phyloP scores from a whole-genome alignment of 768 basidiomycete genomes.

The Rhodosporidiobolus odoratus region DNA sequence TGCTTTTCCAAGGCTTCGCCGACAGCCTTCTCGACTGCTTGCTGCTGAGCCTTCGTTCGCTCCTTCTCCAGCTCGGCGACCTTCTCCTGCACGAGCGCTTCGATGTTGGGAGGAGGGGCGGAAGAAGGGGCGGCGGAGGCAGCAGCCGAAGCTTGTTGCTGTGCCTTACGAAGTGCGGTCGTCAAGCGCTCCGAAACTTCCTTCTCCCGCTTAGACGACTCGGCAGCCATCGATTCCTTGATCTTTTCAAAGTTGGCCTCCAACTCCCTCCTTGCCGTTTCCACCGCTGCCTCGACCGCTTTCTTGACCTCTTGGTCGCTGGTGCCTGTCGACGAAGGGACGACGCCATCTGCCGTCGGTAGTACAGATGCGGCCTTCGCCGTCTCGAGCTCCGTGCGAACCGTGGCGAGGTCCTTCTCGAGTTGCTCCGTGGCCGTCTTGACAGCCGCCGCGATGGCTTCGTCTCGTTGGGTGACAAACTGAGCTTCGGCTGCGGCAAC shows the following conservation, averaged over 20 bases:
- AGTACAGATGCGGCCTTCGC: neutral
- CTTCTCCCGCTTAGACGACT: slow-evolving; percentile 49
- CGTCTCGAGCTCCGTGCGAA: slow-evolving; percentile 20
- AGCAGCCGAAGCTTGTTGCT: slow-evolving; percentile 22
- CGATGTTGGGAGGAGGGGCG: slow-evolving; percentile 30
- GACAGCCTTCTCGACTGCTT: slow-evolving; percentile 44
- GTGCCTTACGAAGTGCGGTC: slow-evolving; percentile 31
- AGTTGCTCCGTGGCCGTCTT: slow-evolving; percentile 40
- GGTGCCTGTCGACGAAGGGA: slow-evolving; percentile 40
- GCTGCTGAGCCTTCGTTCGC: slow-evolving; percentile 22
- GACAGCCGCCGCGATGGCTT: slow-evolving; percentile 36
- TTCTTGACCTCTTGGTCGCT: slow-evolving; percentile 44
- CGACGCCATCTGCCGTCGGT: neutral
- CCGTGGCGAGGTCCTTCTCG: slow-evolving; percentile 20
- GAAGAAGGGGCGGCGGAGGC: neutral
- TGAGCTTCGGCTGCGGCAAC: slow-evolving; percentile 28
- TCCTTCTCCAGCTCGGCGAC: slow-evolving; percentile 53
- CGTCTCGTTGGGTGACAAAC: slow-evolving; percentile 33
- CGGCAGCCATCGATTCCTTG: slow-evolving; percentile 44
- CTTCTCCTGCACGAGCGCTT: slow-evolving; percentile 55
- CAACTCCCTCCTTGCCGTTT: slow-evolving; percentile 43
- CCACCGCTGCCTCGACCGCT: slow-evolving; percentile 45
- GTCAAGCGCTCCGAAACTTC: slow-evolving; percentile 41
- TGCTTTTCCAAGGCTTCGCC: slow-evolving; percentile 28
- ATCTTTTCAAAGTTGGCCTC: slow-evolving; percentile 45